Conservation (phyloP, 257 asterid genomes). For the Solanum paucissectum region DNA sequence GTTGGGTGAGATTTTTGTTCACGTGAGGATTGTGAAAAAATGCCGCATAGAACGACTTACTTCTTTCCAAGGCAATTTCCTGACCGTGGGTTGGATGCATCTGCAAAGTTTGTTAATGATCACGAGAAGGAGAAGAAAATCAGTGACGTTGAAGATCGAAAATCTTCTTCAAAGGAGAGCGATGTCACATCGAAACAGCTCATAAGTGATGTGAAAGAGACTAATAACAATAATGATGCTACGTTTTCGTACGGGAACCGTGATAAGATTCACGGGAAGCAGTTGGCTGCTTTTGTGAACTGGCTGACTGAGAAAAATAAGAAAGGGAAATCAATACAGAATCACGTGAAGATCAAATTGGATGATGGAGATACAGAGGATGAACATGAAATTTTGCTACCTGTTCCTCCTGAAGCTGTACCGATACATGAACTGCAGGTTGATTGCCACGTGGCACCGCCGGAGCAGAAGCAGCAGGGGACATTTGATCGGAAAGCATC, state of each 20-base stretch:
- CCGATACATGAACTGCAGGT: slow-evolving; percentile 13
- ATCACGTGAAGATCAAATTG: slow-evolving; percentile 39
- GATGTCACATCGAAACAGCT: background rate
- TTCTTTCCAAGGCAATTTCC: slow-evolving; percentile 83
- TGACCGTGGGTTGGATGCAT: slow-evolving; percentile 28
- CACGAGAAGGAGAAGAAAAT: slow-evolving; percentile 81
- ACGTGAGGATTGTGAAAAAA: slow-evolving; percentile 39
- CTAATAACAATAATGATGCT: background rate
- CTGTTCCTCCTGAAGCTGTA: slow-evolving; percentile 17
- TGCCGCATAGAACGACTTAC: slow-evolving; percentile 96
- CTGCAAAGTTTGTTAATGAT: slow-evolving; percentile 38
- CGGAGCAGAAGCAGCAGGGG: slow-evolving; percentile 3
- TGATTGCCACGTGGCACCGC: background rate
- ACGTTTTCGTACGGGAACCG: slow-evolving; percentile 6
- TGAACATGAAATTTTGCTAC: slow-evolving; percentile 33
- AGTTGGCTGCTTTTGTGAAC: slow-evolving; percentile 43
- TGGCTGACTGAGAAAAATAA: slow-evolving; percentile 54
- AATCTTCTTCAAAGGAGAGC: slow-evolving; percentile 3
- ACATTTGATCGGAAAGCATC: slow-evolving; percentile 7
- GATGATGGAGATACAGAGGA: slow-evolving; percentile 27
- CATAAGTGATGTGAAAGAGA: background rate
- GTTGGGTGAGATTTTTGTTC: slow-evolving; percentile 4
- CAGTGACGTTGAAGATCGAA: slow-evolving; percentile 10
- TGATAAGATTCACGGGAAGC: slow-evolving; percentile 62
- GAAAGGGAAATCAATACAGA: slow-evolving; percentile 24